phyloP scores from a whole-genome alignment of 306 rosid species.

The Malus sylvestris region DNA sequence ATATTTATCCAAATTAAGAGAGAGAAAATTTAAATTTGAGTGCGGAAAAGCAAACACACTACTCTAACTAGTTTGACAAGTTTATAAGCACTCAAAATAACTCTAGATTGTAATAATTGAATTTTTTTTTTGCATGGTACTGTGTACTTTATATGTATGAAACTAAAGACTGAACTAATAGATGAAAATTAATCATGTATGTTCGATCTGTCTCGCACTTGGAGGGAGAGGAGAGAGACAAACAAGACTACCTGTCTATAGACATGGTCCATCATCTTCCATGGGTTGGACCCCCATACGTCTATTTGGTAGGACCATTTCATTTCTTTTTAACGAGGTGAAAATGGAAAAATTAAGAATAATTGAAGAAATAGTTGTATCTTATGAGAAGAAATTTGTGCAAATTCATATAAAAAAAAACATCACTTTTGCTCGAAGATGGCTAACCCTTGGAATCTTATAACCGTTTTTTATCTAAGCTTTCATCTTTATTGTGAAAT shows the following conservation, averaged over 20 bases:
- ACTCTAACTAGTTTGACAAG: neutral
- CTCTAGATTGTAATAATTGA: neutral
- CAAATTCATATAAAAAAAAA: no score
- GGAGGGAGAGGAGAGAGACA: neutral
- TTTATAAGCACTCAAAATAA: neutral
- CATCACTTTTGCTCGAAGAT: no score
- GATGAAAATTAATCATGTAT: neutral
- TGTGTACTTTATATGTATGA: constrained; percentile 20
- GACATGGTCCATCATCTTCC: constrained; percentile 12
- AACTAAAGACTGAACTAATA: neutral
- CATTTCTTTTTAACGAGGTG: neutral
- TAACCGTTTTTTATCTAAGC: no score
- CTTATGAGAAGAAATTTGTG: no score
- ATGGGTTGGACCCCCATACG: neutral
- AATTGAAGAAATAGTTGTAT: neutral
- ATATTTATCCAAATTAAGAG: no score
- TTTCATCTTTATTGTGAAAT: no score
- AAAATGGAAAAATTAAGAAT: neutral
- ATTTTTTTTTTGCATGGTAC: constrained; percentile 39
- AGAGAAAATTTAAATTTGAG: no score
- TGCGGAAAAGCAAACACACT: neutral
- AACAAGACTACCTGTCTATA: constrained; percentile 20
- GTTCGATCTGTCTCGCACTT: constrained; percentile 51
- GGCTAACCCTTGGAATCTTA: no score
- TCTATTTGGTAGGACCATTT: constrained; percentile 4